phyloP scores from a whole-genome alignment of 1,139 yeast genomes.

The Sugiyamaella japonica region DNA sequence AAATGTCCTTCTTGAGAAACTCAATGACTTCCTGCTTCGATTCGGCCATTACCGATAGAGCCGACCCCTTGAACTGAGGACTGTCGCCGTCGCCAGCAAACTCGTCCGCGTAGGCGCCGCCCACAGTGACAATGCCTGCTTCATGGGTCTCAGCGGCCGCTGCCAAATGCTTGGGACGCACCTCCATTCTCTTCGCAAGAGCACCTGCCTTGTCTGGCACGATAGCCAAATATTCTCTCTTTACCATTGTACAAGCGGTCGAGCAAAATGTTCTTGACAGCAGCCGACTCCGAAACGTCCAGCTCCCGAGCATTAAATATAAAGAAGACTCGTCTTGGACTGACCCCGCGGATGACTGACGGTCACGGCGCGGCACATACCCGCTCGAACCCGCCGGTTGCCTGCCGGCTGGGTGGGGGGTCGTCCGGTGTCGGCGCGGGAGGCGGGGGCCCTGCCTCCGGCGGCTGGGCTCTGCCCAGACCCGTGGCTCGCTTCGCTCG shows the following conservation, averaged over 20 bases:
- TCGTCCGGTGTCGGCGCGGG: neutral
- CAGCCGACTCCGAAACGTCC: no score
- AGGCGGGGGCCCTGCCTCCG: neutral
- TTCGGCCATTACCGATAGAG: slow-evolving; percentile 62
- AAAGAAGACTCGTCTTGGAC: no score
- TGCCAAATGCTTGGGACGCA: slow-evolving; percentile 60
- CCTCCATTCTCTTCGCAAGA: slow-evolving; percentile 50
- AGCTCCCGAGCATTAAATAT: no score
- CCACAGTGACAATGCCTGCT: slow-evolving; percentile 59
- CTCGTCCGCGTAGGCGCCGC: slow-evolving; percentile 42
- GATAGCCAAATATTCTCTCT: slow-evolving; percentile 46
- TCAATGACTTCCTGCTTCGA: slow-evolving; percentile 63
- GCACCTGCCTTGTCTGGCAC: slow-evolving; percentile 68
- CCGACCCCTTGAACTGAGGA: slow-evolving; percentile 69
- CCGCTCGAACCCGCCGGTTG: neutral
- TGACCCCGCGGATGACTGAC: no score
- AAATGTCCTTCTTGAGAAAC: slow-evolving; percentile 62
- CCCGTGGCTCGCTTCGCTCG: no score
- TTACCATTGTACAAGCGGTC: slow-evolving; percentile 8
- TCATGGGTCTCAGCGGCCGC: slow-evolving; percentile 53
- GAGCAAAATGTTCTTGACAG: neutral
- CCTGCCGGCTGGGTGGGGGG: neutral
- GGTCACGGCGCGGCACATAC: neutral
- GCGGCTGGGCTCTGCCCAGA: neutral
- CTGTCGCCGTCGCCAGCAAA: slow-evolving; percentile 45